These are phyloP conservation scores for Escovopsis weberi DNA, from an alignment of 2,329 filamentous ascomycete species.

Conservation along the genomic window DNA sequence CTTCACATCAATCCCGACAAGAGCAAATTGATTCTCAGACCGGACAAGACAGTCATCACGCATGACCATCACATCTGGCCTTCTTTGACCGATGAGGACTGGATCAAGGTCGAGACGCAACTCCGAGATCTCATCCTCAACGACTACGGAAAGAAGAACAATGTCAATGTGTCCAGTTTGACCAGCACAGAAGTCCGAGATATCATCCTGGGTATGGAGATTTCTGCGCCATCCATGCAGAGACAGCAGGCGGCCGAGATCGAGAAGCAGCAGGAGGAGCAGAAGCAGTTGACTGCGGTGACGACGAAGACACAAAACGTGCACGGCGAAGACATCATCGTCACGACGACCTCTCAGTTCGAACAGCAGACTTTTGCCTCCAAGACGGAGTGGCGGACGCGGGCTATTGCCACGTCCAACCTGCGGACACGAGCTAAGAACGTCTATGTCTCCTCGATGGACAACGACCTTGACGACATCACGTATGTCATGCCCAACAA, in stretches of 20 bases:
- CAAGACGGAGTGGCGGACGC: constrained; percentile 96
- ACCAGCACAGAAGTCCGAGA: constrained; percentile 95
- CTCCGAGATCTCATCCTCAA: constrained; percentile 91
- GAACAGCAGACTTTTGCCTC: constrained; percentile 96
- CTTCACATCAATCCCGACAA: constrained; percentile 97
- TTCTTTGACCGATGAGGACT: constrained; percentile 82
- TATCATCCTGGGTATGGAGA: constrained; percentile 99
- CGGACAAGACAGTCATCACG: constrained; percentile 96
- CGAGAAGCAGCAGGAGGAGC: constrained; percentile 96
- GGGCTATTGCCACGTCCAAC: constrained; percentile 93
- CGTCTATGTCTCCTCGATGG: constrained; percentile 95
- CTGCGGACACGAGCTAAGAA: constrained; percentile 89
- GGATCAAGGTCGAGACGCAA: constrained; percentile 99
- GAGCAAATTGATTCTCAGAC: constrained; percentile 86
- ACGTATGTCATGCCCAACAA: constrained; percentile 99
- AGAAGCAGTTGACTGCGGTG: constrained; percentile 89
- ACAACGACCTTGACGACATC: constrained; percentile 77
- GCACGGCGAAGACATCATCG: constrained; percentile 93
- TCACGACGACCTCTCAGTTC: constrained; percentile 94
- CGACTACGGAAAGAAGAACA: constrained; percentile 99
- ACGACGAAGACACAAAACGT: constrained; percentile 98
- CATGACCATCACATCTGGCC: constrained; percentile 99
- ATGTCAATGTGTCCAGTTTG: constrained; percentile 93
- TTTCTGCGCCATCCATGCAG: constrained; percentile 94
- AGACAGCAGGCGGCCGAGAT: constrained; percentile 97